Base-by-base conservation (phyloP, 2,329 filamentous ascomycete species). In the Drechmeria coniospora region DNA sequence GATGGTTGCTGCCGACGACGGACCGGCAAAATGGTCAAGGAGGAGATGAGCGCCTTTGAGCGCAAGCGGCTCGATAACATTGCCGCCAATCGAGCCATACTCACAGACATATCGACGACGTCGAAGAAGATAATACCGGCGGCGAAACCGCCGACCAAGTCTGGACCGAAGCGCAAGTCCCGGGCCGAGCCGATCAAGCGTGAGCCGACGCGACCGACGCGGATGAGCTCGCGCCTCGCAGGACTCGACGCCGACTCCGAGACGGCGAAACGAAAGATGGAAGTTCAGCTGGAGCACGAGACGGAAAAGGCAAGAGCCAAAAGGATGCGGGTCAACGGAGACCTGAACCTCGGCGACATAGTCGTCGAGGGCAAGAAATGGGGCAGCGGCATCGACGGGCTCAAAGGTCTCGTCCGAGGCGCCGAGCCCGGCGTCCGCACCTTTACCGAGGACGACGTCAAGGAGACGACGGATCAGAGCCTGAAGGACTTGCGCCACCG, bases 31-130 rank as follows among this genome's bases (percentile, higher is more conserved):
- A n/a, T n/a, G n/a, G n/a, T n/a, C n/a, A n/a, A 61, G 22, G 51
- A 51, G 10, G 65, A 42, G 20, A 59, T 92, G 41, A 92, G 80
- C 52, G 81, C 83, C 21, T 94, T 92, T 52, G 86, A 93, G 61
- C 74, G 76, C 42, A 74, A 81, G 40, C 68, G 86, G 1, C 68
- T 82, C 11, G 82, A 84, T 34, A 93, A 93, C 39, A 92, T 92
- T 22, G 81, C 77, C 0, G 75, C 80, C 29, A 90, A 92, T 41
- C 78, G 87, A 51, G 81, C 77, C 0, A 47, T 93, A 0, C 55
- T 94, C 0, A 79, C 79, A 33, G 78, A 84, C 33, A 68, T 92
- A 1, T 76, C 79, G 2, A 70, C 72, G 2, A 68, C 78, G 1
- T 74, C 81, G 0, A 77, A 78, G 14, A 74, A 68, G 27, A 63